phyloP scores from a whole-genome alignment of 2,329 filamentous ascomycete genomes.

The Colletotrichum sp. region DNA sequence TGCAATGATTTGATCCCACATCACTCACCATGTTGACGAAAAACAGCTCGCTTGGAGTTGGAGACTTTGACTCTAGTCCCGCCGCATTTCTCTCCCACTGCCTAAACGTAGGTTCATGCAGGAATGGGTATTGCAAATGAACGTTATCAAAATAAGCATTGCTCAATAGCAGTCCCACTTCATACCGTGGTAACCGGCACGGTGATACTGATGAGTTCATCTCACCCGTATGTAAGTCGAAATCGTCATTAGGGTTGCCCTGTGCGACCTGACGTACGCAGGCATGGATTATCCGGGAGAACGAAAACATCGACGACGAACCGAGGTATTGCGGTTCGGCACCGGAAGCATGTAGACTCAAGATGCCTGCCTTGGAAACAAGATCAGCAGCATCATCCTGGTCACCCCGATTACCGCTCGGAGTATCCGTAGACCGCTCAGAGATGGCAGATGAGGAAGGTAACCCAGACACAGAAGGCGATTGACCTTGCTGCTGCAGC shows the following conservation, averaged over 20 bases:
- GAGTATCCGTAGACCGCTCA: too few relatives aligned
- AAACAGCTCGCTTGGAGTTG: background rate
- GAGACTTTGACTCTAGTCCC: background rate
- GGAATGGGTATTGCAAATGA: constrained; percentile 41
- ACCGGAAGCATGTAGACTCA: background rate
- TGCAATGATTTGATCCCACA: background rate
- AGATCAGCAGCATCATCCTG: background rate
- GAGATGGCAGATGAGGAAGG: background rate
- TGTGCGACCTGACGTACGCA: background rate
- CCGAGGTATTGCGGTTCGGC: constrained; percentile 32
- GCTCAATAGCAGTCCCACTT: constrained; percentile 15
- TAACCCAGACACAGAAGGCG: background rate
- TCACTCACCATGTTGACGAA: constrained; percentile 24
- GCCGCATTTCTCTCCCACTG: constrained; percentile 30
- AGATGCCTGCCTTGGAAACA: background rate
- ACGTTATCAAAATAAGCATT: constrained; percentile 41
- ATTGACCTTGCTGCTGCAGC: background rate
- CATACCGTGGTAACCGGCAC: background rate
- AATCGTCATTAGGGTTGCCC: background rate
- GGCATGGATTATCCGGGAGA: constrained; percentile 25
- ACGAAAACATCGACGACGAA: constrained; percentile 31
- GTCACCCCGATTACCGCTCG: background rate
- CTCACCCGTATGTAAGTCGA: background rate
- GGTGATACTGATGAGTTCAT: background rate
- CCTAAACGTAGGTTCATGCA: constrained; percentile 37